Evolutionary conservation across 148 eudicot species (phyloP).

Genomic region (Arbutus unedo): DNA sequence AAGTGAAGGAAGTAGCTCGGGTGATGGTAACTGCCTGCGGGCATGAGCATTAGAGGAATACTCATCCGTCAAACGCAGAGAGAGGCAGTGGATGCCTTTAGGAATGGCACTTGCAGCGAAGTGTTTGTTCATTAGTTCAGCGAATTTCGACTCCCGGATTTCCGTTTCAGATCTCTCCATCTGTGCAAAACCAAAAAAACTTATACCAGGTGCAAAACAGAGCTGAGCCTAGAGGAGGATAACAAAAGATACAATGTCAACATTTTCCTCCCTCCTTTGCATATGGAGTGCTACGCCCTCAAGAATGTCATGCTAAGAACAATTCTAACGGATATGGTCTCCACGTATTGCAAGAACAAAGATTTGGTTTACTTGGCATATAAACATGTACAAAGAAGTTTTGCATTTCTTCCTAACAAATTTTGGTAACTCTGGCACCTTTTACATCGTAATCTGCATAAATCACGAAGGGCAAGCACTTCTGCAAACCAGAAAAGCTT

Average conservation of each 20-base stretch:
- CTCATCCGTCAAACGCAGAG: conserved; percentile 95
- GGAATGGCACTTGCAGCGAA: conserved; percentile 96
- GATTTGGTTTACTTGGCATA: not conserved
- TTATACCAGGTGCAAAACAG: not conserved
- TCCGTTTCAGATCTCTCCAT: conserved; percentile 95
- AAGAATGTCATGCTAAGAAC: not conserved
- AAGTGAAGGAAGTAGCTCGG: conserved; percentile 83
- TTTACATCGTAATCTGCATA: not conserved
- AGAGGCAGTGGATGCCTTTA: conserved; percentile 92
- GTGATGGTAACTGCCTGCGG: conserved; percentile 92
- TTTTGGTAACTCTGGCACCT: not conserved
- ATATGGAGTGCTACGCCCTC: not conserved
- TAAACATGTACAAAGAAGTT: not conserved
- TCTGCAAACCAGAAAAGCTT: not conserved
- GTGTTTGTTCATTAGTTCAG: conserved; percentile 94
- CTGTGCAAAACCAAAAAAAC: conserved; percentile 35
- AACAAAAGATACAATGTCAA: not conserved
- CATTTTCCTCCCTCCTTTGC: not conserved
- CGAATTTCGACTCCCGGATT: conserved; percentile 80
- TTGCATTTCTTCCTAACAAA: not conserved
- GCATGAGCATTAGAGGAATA: conserved; percentile 99
- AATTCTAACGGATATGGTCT: not conserved
- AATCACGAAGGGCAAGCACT: not conserved
- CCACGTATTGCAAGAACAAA: not conserved
- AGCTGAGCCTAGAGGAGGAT: not conserved